Base-by-base conservation (phyloP, 208 protist species). In the Crithidia fasciculata region DNA sequence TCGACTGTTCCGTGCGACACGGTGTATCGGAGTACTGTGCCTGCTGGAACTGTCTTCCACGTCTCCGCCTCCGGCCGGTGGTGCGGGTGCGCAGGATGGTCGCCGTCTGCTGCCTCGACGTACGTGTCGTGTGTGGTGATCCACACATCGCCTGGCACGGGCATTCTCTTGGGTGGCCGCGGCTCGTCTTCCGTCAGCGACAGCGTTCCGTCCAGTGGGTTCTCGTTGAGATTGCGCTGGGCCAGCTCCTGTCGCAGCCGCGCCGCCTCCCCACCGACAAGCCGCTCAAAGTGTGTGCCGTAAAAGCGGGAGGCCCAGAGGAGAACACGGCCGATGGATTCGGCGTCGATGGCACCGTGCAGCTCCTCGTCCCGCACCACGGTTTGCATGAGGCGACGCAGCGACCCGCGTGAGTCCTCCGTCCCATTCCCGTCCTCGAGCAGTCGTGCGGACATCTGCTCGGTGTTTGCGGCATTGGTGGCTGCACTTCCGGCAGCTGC, bases 221-320 rank as follows among this genome's bases (percentile, higher is more conserved):
- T 88, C 52, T 84, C 81, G 19, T 47, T 60, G 52, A 86, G 40
- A 59, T 86, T 86, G 47, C 79, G 73, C 68, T 87, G 68, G 10
- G 83, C 65, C 0, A 91, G 75, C 63, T 77, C 60, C 39, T 78
- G 71, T n/a, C 83, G 83, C 63, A 87, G 60, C 53, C 72, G 74
- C n/a, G 79, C 80, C 12, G 81, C 73, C 62, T 81, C 73, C 12
- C 74, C 70, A 7, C 81, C 81, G 5, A 72, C 61, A 45, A 88
- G 72, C 52, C 73, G 59, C 28, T 78, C 67, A 18, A 83, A 71
- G 39, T 73, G 72, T 0, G 28, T 49, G 7, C 40, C 73, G 72
- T 84, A 85, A 69, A 81, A 86, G 59, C 66, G 60, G 15, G 67
- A 81, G 13, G 74, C 86, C 86, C 86, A 91, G 41, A 88, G 60